These are phyloP conservation scores for Agrocybe pediades DNA, from an alignment of 768 basidiomycete genomes.

Conservation along the genomic window DNA sequence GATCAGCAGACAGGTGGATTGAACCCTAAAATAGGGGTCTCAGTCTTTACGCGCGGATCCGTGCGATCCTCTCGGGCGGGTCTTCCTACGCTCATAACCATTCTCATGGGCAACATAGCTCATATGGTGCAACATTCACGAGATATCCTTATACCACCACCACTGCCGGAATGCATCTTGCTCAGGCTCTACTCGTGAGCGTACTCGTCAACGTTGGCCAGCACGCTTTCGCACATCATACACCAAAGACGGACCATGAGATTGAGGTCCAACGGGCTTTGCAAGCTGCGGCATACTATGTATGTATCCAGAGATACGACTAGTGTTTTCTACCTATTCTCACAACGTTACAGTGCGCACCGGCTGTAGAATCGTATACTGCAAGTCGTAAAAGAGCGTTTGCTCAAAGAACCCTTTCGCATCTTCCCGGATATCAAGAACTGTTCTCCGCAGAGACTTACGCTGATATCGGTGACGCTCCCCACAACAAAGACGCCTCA, in stretches of 20 bases:
- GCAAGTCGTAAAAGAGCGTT: conserved; percentile 49
- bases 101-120: conserved; percentile 16
- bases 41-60: conserved; percentile 3
- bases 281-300: conserved; percentile 55
- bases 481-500: conserved; percentile 14
- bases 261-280: conserved; percentile 49
- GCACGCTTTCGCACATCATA: conserved; percentile 31
- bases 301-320: conserved; percentile 20
- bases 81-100: conserved; percentile 10
- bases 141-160: conserved; percentile 4
- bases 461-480: conserved; percentile 28
- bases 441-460: conserved; percentile 44
- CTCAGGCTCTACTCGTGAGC: conserved; percentile 15
- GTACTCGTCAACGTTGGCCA: conserved; percentile 20
- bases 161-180: conserved; percentile 9
- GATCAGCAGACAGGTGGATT: not conserved
- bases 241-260: conserved; percentile 46
- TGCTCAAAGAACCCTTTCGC: conserved; percentile 38
- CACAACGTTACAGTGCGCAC: conserved; percentile 43
- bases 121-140: not conserved
- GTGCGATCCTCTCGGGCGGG: conserved; percentile 24
- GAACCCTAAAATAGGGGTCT: conserved; percentile 10
- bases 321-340: not conserved
- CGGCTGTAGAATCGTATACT: conserved; percentile 52
- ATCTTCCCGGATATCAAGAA: conserved; percentile 26